These are phyloP conservation scores for Chytridiales sp. DNA, from an alignment of 371 early-diverging fungal genomes.

Conservation along the genomic window DNA sequence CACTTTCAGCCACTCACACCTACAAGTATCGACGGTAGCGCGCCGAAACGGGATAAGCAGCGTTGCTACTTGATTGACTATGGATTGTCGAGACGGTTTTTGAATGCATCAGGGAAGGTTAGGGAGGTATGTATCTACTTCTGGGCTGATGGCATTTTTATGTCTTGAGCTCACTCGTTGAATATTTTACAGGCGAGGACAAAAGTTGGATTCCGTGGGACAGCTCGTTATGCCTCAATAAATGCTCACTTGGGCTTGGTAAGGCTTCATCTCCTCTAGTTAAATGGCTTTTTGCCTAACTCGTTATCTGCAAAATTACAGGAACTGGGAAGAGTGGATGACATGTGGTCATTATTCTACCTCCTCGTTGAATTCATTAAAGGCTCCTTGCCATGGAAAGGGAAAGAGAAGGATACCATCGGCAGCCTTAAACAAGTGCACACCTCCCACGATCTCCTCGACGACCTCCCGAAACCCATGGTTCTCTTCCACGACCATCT, in stretches of 20 bases:
- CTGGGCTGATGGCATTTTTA: not conserved
- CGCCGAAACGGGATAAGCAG: slow-evolving; percentile 1
- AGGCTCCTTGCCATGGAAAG: slow-evolving; percentile 72
- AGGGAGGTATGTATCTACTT: slow-evolving; percentile 33
- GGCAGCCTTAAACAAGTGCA: slow-evolving; percentile 44
- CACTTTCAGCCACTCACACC: not conserved
- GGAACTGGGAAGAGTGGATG: slow-evolving; percentile 66
- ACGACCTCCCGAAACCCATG: slow-evolving; percentile 48
- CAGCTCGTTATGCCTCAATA: slow-evolving; percentile 68
- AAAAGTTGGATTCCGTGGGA: slow-evolving; percentile 67
- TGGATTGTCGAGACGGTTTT: slow-evolving; percentile 47
- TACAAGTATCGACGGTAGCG: not conserved
- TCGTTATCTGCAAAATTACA: slow-evolving; percentile 9
- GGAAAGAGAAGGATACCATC: slow-evolving; percentile 56
- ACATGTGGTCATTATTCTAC: slow-evolving; percentile 72
- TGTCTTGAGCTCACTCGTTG: too few species aligned
- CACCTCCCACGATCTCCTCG: slow-evolving; percentile 43
- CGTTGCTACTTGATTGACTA: slow-evolving; percentile 51
- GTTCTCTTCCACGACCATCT: slow-evolving; percentile 51
- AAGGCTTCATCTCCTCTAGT: slow-evolving; percentile 5
- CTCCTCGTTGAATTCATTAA: slow-evolving; percentile 61
- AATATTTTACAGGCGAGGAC: slow-evolving; percentile 31
- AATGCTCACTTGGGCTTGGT: slow-evolving; percentile 58
- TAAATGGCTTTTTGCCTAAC: not conserved
- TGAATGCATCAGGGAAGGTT: slow-evolving; percentile 26